A percentile compares a stretch with the other conserved stretches of the same genome.
Conservation (phyloP, 441 rosid genomes). For the Pelargonium citronellum region DNA sequence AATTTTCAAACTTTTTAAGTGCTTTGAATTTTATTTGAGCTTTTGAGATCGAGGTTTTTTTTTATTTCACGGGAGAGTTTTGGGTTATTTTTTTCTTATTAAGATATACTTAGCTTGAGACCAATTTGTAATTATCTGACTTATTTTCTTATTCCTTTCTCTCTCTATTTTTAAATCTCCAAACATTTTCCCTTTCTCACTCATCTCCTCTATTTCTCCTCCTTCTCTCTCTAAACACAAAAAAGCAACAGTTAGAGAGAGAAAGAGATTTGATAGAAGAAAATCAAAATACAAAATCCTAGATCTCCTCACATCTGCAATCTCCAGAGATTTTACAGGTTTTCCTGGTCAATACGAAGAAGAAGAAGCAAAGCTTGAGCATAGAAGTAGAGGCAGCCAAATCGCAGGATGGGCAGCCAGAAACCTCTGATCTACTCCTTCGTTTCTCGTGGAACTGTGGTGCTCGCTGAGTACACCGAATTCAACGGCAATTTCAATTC, state of each 20-base stretch:
- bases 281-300: neutral
- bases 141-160: neutral
- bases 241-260: neutral
- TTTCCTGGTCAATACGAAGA: neutral
- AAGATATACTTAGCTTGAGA: too few relatives aligned
- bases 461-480: too few relatives aligned
- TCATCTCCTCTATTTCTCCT: neutral
- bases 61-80: too few relatives aligned
- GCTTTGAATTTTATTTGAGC: too few relatives aligned
- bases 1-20: too few relatives aligned
- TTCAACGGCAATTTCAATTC: too few relatives aligned
- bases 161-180: neutral
- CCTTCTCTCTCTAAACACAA: neutral
- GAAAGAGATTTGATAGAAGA: neutral
- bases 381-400: neutral
- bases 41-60: too few relatives aligned
- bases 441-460: too few relatives aligned
- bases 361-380: neutral
- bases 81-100: too few relatives aligned
- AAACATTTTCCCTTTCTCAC: neutral
- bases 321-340: neutral
- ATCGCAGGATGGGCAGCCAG: neutral
- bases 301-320: neutral
- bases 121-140: too few relatives aligned
- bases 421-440: neutral